Evolutionary conservation across 1,284 basidiomycete species (phyloP).

Genomic region (Tetrapyrgos nigripes): DNA sequence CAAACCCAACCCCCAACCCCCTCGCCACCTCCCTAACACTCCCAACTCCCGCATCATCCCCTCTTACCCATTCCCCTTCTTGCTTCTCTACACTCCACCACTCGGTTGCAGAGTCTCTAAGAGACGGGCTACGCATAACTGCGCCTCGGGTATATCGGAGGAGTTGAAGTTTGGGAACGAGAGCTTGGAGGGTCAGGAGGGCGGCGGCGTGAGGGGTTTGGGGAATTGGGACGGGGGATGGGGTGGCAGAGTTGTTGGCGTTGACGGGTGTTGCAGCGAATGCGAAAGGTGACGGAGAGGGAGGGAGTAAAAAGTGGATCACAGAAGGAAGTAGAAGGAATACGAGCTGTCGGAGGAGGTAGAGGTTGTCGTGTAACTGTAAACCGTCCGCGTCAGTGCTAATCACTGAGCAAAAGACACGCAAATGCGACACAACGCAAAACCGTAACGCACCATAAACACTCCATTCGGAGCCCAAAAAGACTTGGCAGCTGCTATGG

Average conservation of each 20-base stretch:
- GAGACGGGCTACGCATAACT: conserved; percentile 55
- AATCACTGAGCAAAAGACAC: too few relatives aligned
- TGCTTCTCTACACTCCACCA: conserved; percentile 65
- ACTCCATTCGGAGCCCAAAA: conserved; percentile 31
- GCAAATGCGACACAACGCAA: background rate
- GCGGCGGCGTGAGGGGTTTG: conserved; percentile 33
- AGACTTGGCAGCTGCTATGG: background rate
- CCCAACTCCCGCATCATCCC: conserved; percentile 47
- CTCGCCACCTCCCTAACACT: conserved; percentile 57
- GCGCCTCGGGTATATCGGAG: conserved; percentile 61
- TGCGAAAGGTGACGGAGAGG: conserved; percentile 48
- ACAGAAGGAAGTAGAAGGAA: conserved; percentile 64
- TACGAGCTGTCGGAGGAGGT: conserved; percentile 56
- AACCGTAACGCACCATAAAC: conserved; percentile 57
- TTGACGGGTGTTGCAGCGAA: conserved; percentile 32
- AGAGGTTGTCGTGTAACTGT: conserved; percentile 72
- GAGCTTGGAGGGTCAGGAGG: conserved; percentile 40
- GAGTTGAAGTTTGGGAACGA: conserved; percentile 53
- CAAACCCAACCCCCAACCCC: conserved; percentile 53
- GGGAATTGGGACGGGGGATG: conserved; percentile 13
- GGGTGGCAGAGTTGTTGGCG: conserved; percentile 27
- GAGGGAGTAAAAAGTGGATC: conserved; percentile 49
- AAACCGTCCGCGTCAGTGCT: conserved; percentile 8
- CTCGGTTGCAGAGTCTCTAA: conserved; percentile 48
- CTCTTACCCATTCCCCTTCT: conserved; percentile 55